Conservation (phyloP, 139 green algal genomes). For the Prasinococcaceae sp. region DNA sequence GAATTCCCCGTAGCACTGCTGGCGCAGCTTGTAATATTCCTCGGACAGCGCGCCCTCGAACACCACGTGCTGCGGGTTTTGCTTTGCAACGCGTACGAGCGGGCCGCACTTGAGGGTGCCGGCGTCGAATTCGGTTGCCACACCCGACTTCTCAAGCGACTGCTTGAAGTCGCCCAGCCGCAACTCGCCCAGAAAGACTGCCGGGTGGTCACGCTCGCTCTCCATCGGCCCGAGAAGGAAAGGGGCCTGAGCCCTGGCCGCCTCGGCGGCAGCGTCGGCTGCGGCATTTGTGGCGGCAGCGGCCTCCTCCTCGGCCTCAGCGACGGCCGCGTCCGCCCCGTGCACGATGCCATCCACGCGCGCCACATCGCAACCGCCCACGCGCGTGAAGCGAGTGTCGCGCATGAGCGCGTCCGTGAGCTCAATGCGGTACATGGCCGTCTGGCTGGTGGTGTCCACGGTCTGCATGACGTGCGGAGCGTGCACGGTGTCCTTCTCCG, state of each 20-base stretch:
- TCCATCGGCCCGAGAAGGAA: too few relatives aligned
- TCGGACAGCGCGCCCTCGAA: too few relatives aligned
- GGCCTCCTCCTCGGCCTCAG: not conserved
- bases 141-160: not conserved
- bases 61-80: too few relatives aligned
- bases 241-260: too few relatives aligned
- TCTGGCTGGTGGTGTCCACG: not conserved
- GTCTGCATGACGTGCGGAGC: not conserved
- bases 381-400: too few relatives aligned
- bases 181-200: conserved; percentile 4
- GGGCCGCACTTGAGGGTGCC: too few relatives aligned
- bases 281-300: not conserved
- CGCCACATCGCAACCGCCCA: conserved; percentile 6
- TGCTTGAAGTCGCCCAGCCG: conserved; percentile 8
- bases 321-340: not conserved
- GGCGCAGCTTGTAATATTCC: too few relatives aligned
- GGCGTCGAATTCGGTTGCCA: too few relatives aligned
- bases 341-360: conserved; percentile 1
- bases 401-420: too few relatives aligned
- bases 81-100: too few relatives aligned
- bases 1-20: too few relatives aligned
- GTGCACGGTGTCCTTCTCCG: not conserved
- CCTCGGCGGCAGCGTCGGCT: not conserved
- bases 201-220: conserved; percentile 7
- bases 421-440: not conserved